Evolutionary conservation across 768 basidiomycete species (phyloP).

Genomic region (Lentinula aciculospora): DNA sequence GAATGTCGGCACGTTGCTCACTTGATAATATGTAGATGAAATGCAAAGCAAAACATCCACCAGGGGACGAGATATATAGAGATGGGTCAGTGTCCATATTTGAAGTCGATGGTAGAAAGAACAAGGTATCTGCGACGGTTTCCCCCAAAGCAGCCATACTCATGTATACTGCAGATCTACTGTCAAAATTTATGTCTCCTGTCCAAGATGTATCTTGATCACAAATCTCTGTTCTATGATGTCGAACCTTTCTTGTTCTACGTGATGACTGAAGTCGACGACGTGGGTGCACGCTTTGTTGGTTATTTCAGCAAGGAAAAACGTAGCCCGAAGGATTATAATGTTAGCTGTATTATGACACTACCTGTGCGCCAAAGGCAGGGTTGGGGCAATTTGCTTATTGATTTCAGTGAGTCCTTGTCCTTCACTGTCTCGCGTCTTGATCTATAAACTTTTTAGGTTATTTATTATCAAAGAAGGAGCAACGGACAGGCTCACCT

Average conservation of each 20-base stretch:
- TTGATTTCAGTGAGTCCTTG: constrained; percentile 89
- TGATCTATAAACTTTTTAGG: constrained; percentile 41
- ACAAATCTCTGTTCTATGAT: constrained; percentile 98
- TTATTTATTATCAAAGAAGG: constrained; percentile 94
- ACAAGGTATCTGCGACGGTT: constrained; percentile 55
- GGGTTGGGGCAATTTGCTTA: constrained; percentile 96
- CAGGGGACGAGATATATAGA: constrained; percentile 97
- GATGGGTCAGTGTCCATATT: constrained; percentile 87
- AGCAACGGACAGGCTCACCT: constrained; percentile 83
- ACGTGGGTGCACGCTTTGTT: constrained; percentile 87
- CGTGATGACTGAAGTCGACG: constrained; percentile 91
- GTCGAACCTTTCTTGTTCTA: constrained; percentile 99
- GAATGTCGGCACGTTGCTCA: not conserved
- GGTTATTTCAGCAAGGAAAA: constrained; percentile 99
- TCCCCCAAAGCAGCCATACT: not conserved
- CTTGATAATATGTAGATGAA: constrained; percentile 58
- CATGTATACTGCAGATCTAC: constrained; percentile 64
- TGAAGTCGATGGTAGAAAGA: constrained; percentile 96
- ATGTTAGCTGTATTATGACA: constrained; percentile 99
- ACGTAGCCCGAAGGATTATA: constrained; percentile 90
- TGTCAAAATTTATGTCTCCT: constrained; percentile 97
- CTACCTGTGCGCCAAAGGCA: constrained; percentile 89
- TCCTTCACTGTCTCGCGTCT: not conserved
- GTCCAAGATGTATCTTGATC: constrained; percentile 98
- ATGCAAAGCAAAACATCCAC: constrained; percentile 92